Conservation (phyloP, 768 basidiomycete species). For the Psilocybe sp. region DNA sequence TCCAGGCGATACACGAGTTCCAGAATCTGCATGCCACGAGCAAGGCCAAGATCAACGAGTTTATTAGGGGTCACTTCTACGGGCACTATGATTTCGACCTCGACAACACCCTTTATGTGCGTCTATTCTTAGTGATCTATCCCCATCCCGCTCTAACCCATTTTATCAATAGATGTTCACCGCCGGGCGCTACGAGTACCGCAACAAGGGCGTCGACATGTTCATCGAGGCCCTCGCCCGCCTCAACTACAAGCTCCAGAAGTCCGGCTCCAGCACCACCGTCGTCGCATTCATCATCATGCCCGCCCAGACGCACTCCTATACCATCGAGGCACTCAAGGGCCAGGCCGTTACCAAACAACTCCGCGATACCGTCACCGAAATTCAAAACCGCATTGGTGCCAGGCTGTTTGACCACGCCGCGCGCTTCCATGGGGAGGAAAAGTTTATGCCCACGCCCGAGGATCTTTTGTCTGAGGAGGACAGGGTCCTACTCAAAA, state of each 20-base stretch:
- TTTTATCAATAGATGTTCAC: slow-evolving; percentile 77
- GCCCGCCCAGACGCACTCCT: slow-evolving; percentile 94
- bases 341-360: slow-evolving; percentile 96
- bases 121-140: slow-evolving; percentile 20
- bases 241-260: slow-evolving; percentile 51
- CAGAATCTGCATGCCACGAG: slow-evolving; percentile 90
- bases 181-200: slow-evolving; percentile 98
- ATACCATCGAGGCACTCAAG: slow-evolving; percentile 96
- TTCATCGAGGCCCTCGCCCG: slow-evolving; percentile 97
- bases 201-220: slow-evolving; percentile 99
- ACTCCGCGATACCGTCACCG: slow-evolving; percentile 90
- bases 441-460: slow-evolving; percentile 70
- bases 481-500: slow-evolving; percentile 92
- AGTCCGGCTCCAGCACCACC: slow-evolving; percentile 68
- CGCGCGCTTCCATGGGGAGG: slow-evolving; percentile 86
- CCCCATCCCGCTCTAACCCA: no score
- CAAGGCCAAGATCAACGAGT: slow-evolving; percentile 99
- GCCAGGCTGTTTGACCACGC: slow-evolving; percentile 92
- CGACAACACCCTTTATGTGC: slow-evolving; percentile 83
- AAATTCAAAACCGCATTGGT: slow-evolving; percentile 92
- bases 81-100: slow-evolving; percentile 97
- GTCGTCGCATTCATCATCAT: slow-evolving; percentile 99
- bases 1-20: slow-evolving; percentile 99
- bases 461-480: slow-evolving; percentile 82
- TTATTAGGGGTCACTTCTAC: slow-evolving; percentile 96